phyloP scores from a whole-genome alignment of 129 eudicot species.

The Calendula officinalis region DNA sequence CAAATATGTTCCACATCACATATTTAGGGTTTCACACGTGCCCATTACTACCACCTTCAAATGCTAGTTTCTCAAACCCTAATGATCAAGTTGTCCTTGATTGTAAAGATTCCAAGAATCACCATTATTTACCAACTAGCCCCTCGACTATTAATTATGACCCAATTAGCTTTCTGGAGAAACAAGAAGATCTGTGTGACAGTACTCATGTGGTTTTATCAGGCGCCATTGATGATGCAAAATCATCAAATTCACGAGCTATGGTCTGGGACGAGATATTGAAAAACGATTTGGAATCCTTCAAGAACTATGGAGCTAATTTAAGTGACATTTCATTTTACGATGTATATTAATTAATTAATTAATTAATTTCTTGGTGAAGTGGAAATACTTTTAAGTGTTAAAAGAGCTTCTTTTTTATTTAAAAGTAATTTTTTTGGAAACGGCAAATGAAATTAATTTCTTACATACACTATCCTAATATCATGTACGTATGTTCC shows the following conservation, averaged over 20 bases:
- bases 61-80: constrained; percentile 39
- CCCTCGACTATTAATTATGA: constrained; percentile 3
- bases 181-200: constrained; percentile 3
- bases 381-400: too few species aligned
- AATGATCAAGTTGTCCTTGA: constrained; percentile 5
- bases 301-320: background rate
- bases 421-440: too few species aligned
- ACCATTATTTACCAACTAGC: background rate
- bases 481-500: too few species aligned
- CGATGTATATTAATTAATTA: too few species aligned
- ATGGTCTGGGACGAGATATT: constrained; percentile 20
- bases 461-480: too few species aligned
- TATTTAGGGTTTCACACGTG: constrained; percentile 56
- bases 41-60: too few species aligned
- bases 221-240: background rate
- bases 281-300: constrained; percentile 1
- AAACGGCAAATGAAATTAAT: too few species aligned
- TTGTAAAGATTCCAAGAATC: constrained; percentile 3
- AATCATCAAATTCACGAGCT: background rate
- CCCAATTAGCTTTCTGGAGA: background rate
- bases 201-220: constrained; percentile 1
- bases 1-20: constrained; percentile 37
- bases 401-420: too few species aligned
- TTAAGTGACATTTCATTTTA: constrained; percentile 9
- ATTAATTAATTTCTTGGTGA: background rate